Base-by-base conservation (phyloP, 2,329 filamentous ascomycete species). In the Talaromyces sp. region DNA sequence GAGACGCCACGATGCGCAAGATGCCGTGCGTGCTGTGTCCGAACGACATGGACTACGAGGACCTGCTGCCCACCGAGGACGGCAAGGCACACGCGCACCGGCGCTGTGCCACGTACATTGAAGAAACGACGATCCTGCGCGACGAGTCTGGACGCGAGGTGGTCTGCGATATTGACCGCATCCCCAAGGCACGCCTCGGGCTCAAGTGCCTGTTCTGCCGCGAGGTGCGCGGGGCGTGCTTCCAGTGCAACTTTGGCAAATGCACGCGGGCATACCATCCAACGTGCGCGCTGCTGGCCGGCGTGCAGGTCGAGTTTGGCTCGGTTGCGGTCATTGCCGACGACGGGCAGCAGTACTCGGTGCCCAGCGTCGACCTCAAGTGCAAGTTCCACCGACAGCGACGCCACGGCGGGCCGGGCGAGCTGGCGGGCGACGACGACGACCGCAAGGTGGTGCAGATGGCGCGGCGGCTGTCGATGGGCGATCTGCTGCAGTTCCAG, bases 201-300 rank as follows among this genome's bases (percentile, higher is more conserved):
- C 86, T 98, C 66, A 96, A 96, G 75, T 99, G 95, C 74, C 86
- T 96, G 63, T 96, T 91, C 77, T 99, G 95, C 72, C 90, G 93
- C 35, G 96, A 92, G 32, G 96, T 95, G 75, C 90, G 89, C 60
- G 95, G 95, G n/a, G 91, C 91, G 17, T 97, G 93, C 77, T 96
- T 99, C 78, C 93, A 98, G 74, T 99, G 95, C 76, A 96, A 91
- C 0, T 89, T 91, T 67, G 93, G 93, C 79, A 98, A 96, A 73
- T 99, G 95, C 69, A 89, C 91, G 4, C 84, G 95, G 64, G 89
- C 93, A 9, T 99, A 97, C 75, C 95, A 99, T 73, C 90, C 93
- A 17, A 98, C 93, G 1, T 99, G 95, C 72, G 95, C 95, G 2
- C 89, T 92, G 8, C 88, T 93, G 24, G 93, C 93, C 38, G 95